Conservation (phyloP, 331 rosid genomes). For the Arachis monticola region DNA sequence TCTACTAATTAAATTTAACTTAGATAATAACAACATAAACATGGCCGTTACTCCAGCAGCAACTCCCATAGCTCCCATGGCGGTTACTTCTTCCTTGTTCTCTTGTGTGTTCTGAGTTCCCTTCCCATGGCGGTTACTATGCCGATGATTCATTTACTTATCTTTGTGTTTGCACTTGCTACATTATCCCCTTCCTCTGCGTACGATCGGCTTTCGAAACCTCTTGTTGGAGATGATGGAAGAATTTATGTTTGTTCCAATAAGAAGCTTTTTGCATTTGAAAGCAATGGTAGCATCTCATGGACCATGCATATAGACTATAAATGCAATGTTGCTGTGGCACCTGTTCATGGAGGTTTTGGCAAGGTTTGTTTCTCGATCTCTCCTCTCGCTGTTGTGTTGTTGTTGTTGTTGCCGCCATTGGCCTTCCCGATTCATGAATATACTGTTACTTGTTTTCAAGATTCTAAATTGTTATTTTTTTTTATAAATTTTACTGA, state of each 20-base stretch:
- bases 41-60: no score
- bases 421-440: no score
- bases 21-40: no score
- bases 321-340: slow-evolving; percentile 48
- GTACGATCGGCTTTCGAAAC: slow-evolving; percentile 55
- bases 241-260: slow-evolving; percentile 63
- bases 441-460: no score
- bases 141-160: background rate
- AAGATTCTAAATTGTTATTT: no score
- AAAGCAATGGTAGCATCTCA: slow-evolving; percentile 67
- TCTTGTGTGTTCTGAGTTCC: no score
- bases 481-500: no score
- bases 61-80: no score
- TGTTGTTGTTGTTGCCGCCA: no score
- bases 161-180: background rate
- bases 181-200: slow-evolving; percentile 13
- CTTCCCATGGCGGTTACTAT: background rate
- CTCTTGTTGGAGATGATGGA: slow-evolving; percentile 64
- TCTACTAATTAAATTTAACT: no score
- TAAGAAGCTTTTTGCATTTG: slow-evolving; percentile 59
- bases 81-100: no score
- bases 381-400: no score
- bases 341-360: slow-evolving; percentile 65
- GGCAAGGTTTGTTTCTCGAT: slow-evolving; percentile 50
- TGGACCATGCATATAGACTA: slow-evolving; percentile 65